Evolutionary conservation across 1,284 basidiomycete species (phyloP).

Genomic region (Polyporus tsugae): DNA sequence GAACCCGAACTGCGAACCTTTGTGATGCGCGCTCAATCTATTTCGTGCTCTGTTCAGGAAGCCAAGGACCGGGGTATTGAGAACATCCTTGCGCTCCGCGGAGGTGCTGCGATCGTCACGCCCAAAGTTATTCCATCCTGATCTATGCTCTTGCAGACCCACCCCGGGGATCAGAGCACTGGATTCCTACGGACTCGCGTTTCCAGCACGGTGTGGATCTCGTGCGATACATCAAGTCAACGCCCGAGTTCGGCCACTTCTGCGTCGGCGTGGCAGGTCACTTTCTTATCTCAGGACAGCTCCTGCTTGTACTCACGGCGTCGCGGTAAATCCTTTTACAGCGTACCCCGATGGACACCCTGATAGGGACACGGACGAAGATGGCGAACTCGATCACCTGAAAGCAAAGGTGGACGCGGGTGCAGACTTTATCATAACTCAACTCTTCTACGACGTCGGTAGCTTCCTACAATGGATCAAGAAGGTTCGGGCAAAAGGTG

Average conservation of each 20-base stretch:
- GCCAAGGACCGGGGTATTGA: constrained; percentile 87
- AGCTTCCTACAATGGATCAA: constrained; percentile 83
- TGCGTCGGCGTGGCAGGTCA: constrained; percentile 91
- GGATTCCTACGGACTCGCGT: constrained; percentile 85
- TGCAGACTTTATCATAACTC: constrained; percentile 95
- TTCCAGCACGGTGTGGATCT: constrained; percentile 93
- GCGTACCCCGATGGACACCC: constrained; percentile 95
- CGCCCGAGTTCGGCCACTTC: constrained; percentile 86
- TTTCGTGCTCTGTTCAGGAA: constrained; percentile 54
- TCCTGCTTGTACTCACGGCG: constrained; percentile 34
- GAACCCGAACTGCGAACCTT: not conserved
- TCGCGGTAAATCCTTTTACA: constrained; percentile 36
- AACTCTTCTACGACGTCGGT: constrained; percentile 96
- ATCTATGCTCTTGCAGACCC: constrained; percentile 66
- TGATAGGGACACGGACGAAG: constrained; percentile 67
- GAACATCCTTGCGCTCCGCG: constrained; percentile 92
- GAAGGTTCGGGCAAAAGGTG: constrained; percentile 78
- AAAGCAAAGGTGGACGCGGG: constrained; percentile 95
- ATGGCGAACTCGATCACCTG: constrained; percentile 80
- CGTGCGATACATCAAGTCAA: constrained; percentile 87
- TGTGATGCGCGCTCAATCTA: not conserved
- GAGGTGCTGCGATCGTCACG: constrained; percentile 57
- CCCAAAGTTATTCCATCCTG: constrained; percentile 3
- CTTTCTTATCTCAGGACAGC: constrained; percentile 18
- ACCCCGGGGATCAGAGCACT: constrained; percentile 92